Conservation (phyloP, 2,329 filamentous ascomycete species). For the Microsporum audouinii region DNA sequence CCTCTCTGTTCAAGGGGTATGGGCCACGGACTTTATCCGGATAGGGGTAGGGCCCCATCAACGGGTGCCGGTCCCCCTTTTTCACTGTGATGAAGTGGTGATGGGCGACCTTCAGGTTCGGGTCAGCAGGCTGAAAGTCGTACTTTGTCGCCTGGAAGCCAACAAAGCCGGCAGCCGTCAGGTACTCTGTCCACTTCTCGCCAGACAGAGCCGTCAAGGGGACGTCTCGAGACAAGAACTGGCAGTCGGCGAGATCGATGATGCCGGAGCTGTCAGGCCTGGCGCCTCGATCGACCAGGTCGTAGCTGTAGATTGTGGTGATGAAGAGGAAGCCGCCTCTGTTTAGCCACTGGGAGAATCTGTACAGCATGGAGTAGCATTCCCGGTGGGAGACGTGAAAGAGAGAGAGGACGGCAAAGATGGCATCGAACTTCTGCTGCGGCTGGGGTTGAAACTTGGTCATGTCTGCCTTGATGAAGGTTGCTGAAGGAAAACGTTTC, state of each 20-base stretch:
- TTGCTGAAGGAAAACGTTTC: slow-evolving; percentile 9
- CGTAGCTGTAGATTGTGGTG: slow-evolving; percentile 8
- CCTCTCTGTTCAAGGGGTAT: background rate
- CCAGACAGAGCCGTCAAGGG: background rate
- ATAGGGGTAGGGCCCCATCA: background rate
- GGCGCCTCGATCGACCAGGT: background rate
- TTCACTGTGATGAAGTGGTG: background rate
- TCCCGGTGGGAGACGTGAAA: slow-evolving; percentile 13
- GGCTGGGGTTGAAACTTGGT: slow-evolving; percentile 9
- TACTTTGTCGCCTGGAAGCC: background rate
- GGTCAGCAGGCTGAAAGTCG: background rate
- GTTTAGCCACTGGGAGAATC: slow-evolving; percentile 13
- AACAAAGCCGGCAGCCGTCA: background rate
- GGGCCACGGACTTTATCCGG: background rate
- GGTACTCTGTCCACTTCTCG: background rate
- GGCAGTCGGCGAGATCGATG: background rate
- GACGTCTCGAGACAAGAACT: background rate
- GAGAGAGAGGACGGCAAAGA: slow-evolving; percentile 14
- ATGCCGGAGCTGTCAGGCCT: background rate
- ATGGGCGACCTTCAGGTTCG: background rate
- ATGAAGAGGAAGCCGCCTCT: slow-evolving; percentile 9
- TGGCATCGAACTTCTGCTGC: slow-evolving; percentile 7
- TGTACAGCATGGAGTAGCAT: slow-evolving; percentile 7
- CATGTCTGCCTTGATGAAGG: slow-evolving; percentile 15
- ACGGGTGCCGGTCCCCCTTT: background rate